Base-by-base conservation (phyloP, 2,329 filamentous ascomycete genomes). In the Colletotrichum karsti region DNA sequence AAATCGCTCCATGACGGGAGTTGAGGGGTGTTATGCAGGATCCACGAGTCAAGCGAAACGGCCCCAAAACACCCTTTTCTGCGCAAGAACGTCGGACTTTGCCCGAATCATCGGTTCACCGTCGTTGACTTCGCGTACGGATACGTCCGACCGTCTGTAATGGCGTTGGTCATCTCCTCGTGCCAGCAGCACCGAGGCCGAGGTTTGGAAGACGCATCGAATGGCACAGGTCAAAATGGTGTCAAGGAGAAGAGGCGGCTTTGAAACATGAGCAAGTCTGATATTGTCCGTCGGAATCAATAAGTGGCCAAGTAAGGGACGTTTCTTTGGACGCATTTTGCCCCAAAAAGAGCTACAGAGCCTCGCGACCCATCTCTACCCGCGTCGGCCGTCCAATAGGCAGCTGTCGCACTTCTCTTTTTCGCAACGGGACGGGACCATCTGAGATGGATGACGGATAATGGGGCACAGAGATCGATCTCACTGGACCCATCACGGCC, bases 21-120 rank as follows among this genome's bases (percentile, higher is more conserved):
- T 48, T 54, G 54, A 46, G 46, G 61, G 71, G 77, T 78, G 76
- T 73, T 78, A 73, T 76, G 74, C 76, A 77, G 75, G 70, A 77
- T 73, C 75, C 75, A 75, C 74, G 76, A 78, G 77, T 78, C 76
- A 78, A 78, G 76, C 74, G 71, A 77, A 69, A 69, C 66, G 48
- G 62, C 66, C 48, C 62, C 66, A 69, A 69, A 69, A 69, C 66
- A 67, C 20, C 12, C 37, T 44, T 33, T 69, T 58, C 28, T 54
- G 26, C 41, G 24, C 54, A 50, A 60, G 30, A 44, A 60, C 8
- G 39, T 61, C 66, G 61, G 62, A 67, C 54, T 69, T 69, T 69
- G 66, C 53, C 66, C 66, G 66, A 65, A 54, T 61, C 62, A 56
- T 62, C 55, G 65, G 61, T 55, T 55, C 61, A 35, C 48, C 48